Percentiles rank a stretch among this genome's conserved stretches.
Conservation (phyloP, 192 early-diverging fungal genomes). For the Helicostylum pulchrum region DNA sequence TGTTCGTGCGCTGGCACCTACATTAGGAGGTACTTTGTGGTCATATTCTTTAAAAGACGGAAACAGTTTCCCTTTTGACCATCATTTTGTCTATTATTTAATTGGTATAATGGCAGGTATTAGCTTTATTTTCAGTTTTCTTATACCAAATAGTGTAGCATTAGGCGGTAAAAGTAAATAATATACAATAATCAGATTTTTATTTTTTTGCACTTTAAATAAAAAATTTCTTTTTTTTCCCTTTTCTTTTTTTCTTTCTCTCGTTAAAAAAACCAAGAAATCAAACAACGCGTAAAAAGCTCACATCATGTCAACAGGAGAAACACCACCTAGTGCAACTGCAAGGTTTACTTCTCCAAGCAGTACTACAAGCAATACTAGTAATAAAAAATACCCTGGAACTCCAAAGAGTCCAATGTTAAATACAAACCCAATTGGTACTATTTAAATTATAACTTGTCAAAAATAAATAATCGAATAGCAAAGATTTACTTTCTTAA, state of each 20-base stretch:
- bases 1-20: slow-evolving; percentile 48
- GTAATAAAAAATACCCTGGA: slow-evolving; percentile 16
- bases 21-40: slow-evolving; percentile 52
- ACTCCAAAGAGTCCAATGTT: slow-evolving; percentile 6
- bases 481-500: background rate
- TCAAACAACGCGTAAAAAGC: background rate
- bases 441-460: background rate
- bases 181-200: background rate
- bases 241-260: background rate
- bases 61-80: slow-evolving; percentile 49
- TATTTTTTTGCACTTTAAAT: too few species aligned
- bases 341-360: slow-evolving; percentile 1
- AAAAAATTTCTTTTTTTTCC: too few species aligned
- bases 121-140: slow-evolving; percentile 34
- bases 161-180: background rate
- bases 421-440: slow-evolving; percentile 1
- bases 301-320: slow-evolving; percentile 9
- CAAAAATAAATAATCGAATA: too few species aligned
- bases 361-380: background rate
- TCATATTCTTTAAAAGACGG: slow-evolving; percentile 50
- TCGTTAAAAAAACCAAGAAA: background rate
- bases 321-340: slow-evolving; percentile 7
- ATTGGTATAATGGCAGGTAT: slow-evolving; percentile 41
- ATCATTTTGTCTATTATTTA: slow-evolving; percentile 51
- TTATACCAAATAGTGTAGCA: slow-evolving; percentile 27